A percentile compares a stretch with the other conserved stretches of the same genome.
Evolutionary conservation across 2,329 filamentous ascomycete genomes (phyloP).

Genomic region (Fusarium sp.): DNA sequence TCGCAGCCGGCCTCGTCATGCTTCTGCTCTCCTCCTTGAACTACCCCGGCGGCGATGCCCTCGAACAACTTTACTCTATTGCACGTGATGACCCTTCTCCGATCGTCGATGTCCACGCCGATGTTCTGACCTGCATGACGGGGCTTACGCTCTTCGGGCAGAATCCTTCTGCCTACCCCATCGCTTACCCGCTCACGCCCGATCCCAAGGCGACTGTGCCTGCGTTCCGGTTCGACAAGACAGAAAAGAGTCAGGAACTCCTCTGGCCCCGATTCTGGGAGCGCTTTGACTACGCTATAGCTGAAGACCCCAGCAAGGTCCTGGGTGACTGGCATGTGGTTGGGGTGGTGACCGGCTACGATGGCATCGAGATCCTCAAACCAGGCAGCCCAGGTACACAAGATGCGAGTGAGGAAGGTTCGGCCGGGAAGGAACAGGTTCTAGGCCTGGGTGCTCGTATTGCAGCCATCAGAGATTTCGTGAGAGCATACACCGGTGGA

Average conservation of each 20-base stretch:
- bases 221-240: conserved; percentile 72
- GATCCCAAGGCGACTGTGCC: conserved; percentile 39
- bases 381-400: conserved; percentile 57
- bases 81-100: conserved; percentile 44
- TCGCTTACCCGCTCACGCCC: conserved; percentile 50
- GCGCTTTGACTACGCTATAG: conserved; percentile 75
- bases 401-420: conserved; percentile 24
- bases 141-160: conserved; percentile 78
- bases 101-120: conserved; percentile 69
- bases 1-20: conserved; percentile 75
- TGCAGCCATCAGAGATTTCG: conserved; percentile 56
- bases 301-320: conserved; percentile 66
- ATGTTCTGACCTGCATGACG: conserved; percentile 80
- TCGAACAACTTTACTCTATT: conserved; percentile 67
- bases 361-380: conserved; percentile 71
- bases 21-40: conserved; percentile 89
- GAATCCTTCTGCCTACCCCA: conserved; percentile 57
- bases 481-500: conserved; percentile 67
- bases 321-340: conserved; percentile 70
- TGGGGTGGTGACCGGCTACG: conserved; percentile 71
- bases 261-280: conserved; percentile 71
- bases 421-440: conserved; percentile 46
- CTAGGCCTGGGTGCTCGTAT: conserved; percentile 64
- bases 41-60: conserved; percentile 91
- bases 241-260: conserved; percentile 63